Conservation (phyloP, 2,329 filamentous ascomycete species). For the Cladosporium sphaerospermum region DNA sequence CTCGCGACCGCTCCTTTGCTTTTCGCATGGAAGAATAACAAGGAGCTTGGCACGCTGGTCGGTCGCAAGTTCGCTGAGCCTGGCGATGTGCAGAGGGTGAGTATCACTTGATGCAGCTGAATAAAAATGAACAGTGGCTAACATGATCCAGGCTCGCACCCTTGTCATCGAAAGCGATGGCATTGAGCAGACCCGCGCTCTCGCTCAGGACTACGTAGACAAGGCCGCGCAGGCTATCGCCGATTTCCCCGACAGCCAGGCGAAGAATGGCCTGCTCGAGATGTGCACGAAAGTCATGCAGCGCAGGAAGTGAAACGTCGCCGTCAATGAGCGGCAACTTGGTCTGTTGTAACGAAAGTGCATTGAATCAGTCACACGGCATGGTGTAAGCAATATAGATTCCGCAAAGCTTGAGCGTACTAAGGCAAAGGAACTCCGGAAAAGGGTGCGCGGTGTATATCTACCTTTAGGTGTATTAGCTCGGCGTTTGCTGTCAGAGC, state of each 20-base stretch:
- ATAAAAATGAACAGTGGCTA: constrained; percentile 15
- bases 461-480: not conserved
- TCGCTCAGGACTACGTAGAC: constrained; percentile 86
- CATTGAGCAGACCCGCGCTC: constrained; percentile 81
- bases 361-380: not conserved
- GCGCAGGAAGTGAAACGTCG: constrained; percentile 65
- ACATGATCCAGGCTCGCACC: constrained; percentile 64
- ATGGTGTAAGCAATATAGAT: no score
- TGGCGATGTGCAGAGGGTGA: constrained; percentile 79
- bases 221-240: constrained; percentile 80
- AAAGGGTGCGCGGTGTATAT: no score
- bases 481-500: not conserved
- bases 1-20: constrained; percentile 88
- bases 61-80: constrained; percentile 80
- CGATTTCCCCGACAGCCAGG: constrained; percentile 85
- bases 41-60: constrained; percentile 78
- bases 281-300: constrained; percentile 92
- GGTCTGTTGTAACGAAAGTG: not conserved
- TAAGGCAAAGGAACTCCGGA: no score
- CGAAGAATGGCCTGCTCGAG: constrained; percentile 82
- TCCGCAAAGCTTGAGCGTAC: no score
- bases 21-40: constrained; percentile 80
- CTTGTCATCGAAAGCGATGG: constrained; percentile 79
- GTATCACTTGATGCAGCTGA: constrained; percentile 28
- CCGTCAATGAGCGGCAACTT: not conserved